Evolutionary conservation across 768 basidiomycete species (phyloP).

Genomic region (Postia placenta): DNA sequence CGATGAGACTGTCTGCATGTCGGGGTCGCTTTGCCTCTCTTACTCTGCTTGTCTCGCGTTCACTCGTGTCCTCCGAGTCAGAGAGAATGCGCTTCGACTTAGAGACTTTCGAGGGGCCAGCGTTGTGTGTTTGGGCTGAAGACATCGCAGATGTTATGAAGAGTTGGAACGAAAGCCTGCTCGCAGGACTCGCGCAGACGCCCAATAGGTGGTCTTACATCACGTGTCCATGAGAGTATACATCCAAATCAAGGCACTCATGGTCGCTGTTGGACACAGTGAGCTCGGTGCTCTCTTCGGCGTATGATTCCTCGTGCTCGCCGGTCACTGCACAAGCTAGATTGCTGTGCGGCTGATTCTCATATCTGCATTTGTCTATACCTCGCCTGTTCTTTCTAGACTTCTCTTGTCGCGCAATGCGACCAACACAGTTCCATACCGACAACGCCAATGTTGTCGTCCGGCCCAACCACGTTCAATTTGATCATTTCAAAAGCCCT

Average conservation of each 20-base stretch:
- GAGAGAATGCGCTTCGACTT: conserved; percentile 9
- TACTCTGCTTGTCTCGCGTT: neutral
- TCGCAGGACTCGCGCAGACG: neutral
- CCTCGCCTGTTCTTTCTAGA: conserved; percentile 3
- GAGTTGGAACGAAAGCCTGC: neutral
- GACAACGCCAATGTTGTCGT: neutral
- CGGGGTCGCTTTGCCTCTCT: conserved; percentile 7
- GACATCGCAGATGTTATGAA: neutral
- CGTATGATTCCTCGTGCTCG: neutral
- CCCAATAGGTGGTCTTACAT: neutral
- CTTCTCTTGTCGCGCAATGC: neutral
- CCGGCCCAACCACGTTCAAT: neutral
- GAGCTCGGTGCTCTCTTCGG: neutral
- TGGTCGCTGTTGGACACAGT: neutral
- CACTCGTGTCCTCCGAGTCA: conserved; percentile 13
- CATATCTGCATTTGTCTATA: neutral
- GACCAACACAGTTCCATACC: neutral
- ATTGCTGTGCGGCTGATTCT: too few relatives aligned
- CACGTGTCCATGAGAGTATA: neutral
- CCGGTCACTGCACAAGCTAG: too few relatives aligned
- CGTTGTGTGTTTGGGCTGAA: neutral
- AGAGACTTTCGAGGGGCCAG: neutral
- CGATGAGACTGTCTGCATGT: neutral
- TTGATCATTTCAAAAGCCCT: neutral
- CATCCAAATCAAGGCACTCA: neutral